phyloP scores from a whole-genome alignment of 345 rosid genomes.

The Cochlearia excelsa region DNA sequence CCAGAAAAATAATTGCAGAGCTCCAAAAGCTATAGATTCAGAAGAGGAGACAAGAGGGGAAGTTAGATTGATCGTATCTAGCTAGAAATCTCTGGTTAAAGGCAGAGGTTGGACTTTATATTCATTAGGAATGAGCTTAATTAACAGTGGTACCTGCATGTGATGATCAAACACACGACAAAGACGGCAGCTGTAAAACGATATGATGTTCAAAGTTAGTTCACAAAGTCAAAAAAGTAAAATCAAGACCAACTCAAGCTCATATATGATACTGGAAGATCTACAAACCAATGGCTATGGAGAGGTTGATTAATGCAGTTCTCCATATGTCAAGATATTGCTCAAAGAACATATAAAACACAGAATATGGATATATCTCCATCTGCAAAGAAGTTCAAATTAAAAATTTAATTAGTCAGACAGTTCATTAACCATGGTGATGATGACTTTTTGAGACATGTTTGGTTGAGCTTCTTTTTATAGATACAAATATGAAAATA shows the following conservation, averaged over 20 bases:
- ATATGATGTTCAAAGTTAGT: conserved; percentile 15
- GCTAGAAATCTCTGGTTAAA: neutral
- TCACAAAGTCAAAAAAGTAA: neutral
- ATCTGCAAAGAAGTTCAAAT: conserved; percentile 51
- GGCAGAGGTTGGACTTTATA: conserved; percentile 1
- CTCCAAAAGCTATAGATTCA: conserved; percentile 65
- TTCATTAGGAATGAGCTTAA: neutral
- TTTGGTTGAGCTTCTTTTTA: neutral
- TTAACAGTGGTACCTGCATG: conserved; percentile 67
- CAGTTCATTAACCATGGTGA: conserved; percentile 11
- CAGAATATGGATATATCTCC: conserved; percentile 95
- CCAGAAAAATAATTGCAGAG: conserved; percentile 85
- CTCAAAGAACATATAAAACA: conserved; percentile 96
- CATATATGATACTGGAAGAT: conserved; percentile 10
- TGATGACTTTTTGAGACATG: conserved; percentile 5
- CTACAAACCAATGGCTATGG: conserved; percentile 88
- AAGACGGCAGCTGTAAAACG: conserved; percentile 73
- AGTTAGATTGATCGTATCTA: neutral
- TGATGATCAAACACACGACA: conserved; percentile 79
- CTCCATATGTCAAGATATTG: conserved; percentile 98
- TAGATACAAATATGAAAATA: neutral
- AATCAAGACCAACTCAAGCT: conserved; percentile 10
- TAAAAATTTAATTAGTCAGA: conserved; percentile 1
- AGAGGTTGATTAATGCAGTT: conserved; percentile 87
- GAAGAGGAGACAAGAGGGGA: conserved; percentile 1